Base-by-base conservation (phyloP, 2,329 filamentous ascomycete species). In the Fusarium keratoplasticum region DNA sequence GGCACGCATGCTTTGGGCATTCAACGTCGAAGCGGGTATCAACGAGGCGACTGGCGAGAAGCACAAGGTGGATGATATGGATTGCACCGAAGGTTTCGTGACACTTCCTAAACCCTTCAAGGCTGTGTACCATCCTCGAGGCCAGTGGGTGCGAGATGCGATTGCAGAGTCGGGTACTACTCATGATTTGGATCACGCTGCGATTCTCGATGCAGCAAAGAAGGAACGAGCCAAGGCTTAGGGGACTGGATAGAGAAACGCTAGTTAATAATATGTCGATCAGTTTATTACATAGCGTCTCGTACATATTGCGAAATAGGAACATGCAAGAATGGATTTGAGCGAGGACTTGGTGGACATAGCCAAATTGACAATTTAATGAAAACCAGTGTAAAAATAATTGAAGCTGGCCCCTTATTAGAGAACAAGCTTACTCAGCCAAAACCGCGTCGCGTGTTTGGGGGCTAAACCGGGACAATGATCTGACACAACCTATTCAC, bases 1-100 rank as follows among this genome's bases (percentile, higher is more conserved):
- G 33, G 80, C 86, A 1, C 81, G 83, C 20, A 57, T 87, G 29
- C 75, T 91, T 0, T 90, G 88, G 89, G 86, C 85, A 0, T 89
- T 89, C 71, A 78, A 85, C 7, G 76, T 84, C 18, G 71, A 77
- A 61, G 66, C 77, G 1, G 78, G 76, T 6, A 38, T 69, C 14
- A 58, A 73, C 16, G 73, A 74, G 33, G 40, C 67, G 3, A 71
- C 70, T 6, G 67, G 76, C 4, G 64, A 75, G 25, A 75, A 70
- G 58, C 54, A 72, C 14, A 58, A 61, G 6, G 72, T 80, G 9
- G 65, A 77, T 27, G 71, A 73, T 9, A 76, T 77, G 75, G 77
- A 71, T 31, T 71, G 68, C 40, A 80, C 75, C 1, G 76, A 78
- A 16, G 78, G 79, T 5, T 78, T 82, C 27, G 73, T 80, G 14